Percentiles rank a stretch among this genome's conserved stretches.
phyloP scores from a whole-genome alignment of 192 early-diverging fungal species.

The Coemansia erecta region DNA sequence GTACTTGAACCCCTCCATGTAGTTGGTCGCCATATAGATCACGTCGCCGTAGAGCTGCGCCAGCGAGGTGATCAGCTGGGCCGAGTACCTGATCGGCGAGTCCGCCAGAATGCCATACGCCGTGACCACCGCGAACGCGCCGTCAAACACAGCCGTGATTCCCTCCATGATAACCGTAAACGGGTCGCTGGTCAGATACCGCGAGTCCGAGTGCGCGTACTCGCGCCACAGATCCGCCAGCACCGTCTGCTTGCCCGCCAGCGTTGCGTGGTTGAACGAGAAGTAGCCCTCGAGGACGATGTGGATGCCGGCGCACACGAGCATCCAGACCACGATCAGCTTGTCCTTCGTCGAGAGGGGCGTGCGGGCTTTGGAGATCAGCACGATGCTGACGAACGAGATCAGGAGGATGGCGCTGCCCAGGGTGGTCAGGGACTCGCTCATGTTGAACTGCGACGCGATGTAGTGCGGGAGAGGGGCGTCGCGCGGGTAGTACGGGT shows the following conservation, averaged over 20 bases:
- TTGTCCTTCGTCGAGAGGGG: slow-evolving; percentile 40
- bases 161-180: slow-evolving; percentile 84
- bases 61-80: slow-evolving; percentile 61
- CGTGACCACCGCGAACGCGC: slow-evolving; percentile 60
- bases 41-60: slow-evolving; percentile 81
- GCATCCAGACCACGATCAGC: slow-evolving; percentile 77
- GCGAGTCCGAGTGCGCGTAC: slow-evolving; percentile 83
- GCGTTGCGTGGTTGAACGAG: slow-evolving; percentile 61
- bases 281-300: slow-evolving; percentile 85
- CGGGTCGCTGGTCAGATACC: slow-evolving; percentile 81
- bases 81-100: slow-evolving; percentile 56
- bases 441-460: slow-evolving; percentile 33
- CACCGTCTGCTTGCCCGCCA: slow-evolving; percentile 65
- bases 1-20: slow-evolving; percentile 64
- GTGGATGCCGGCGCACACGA: slow-evolving; percentile 80
- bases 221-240: slow-evolving; percentile 88
- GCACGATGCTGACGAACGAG: slow-evolving; percentile 16
- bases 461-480: slow-evolving; percentile 38
- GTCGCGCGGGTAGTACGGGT: slow-evolving; percentile 49
- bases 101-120: slow-evolving; percentile 57
- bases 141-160: slow-evolving; percentile 76
- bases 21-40: slow-evolving; percentile 75
- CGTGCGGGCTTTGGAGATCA: slow-evolving; percentile 23
- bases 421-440: slow-evolving; percentile 30
- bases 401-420: slow-evolving; percentile 22